Percentiles rank a stretch among this genome's conserved stretches.
Conservation (phyloP, 345 rosid species). For the Salix exigua region DNA sequence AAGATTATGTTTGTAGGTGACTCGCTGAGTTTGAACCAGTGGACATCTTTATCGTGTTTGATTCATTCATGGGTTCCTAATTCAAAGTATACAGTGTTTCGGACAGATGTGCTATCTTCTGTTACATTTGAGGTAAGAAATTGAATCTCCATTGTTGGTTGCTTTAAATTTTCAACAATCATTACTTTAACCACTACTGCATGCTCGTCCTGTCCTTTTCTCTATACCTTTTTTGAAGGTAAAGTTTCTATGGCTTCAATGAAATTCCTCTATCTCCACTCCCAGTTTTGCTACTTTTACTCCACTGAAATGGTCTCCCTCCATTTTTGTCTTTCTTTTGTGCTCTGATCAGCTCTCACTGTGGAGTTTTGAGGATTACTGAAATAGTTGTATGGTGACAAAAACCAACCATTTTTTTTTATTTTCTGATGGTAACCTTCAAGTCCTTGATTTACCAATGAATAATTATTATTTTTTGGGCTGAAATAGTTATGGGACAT, state of each 20-base stretch:
- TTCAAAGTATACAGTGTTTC: conserved; percentile 40
- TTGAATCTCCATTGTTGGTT: not conserved
- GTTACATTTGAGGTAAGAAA: conserved; percentile 60
- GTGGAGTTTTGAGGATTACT: conserved; percentile 2
- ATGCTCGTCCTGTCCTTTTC: conserved; percentile 27
- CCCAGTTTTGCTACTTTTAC: not conserved
- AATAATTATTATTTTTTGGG: too few relatives aligned
- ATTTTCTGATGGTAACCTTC: not conserved
- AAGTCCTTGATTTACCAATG: not conserved
- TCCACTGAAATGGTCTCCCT: too few relatives aligned
- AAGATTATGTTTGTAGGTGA: conserved; percentile 97
- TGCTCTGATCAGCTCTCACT: too few relatives aligned
- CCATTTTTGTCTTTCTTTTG: too few relatives aligned
- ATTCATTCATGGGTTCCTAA: conserved; percentile 69
- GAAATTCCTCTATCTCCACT: not conserved
- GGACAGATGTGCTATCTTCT: conserved; percentile 48
- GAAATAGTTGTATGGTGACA: too few relatives aligned
- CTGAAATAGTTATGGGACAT: too few relatives aligned
- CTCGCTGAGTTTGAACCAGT: conserved; percentile 82
- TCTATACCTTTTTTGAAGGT: not conserved
- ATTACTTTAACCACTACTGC: conserved; percentile 14
- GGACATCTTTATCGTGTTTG: conserved; percentile 73
- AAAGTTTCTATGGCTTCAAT: conserved; percentile 7
- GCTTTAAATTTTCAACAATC: conserved; percentile 1
- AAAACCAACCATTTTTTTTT: too few relatives aligned